phyloP scores from a whole-genome alignment of 2,329 filamentous ascomycete species.

The Neopestalotiopsis sp. region DNA sequence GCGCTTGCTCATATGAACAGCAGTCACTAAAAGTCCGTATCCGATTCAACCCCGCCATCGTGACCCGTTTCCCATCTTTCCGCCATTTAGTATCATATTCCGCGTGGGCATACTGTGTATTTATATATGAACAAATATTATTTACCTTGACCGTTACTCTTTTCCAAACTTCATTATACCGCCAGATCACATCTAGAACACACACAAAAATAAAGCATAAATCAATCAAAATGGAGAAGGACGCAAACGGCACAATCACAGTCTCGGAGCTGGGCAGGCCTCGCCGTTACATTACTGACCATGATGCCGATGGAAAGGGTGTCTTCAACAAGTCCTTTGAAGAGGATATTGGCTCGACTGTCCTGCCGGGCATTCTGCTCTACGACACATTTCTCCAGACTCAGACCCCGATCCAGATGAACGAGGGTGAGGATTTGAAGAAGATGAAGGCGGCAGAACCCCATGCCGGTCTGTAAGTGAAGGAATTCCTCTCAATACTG shows the following conservation, averaged over 20 bases:
- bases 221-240: not conserved
- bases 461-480: not conserved
- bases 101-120: not conserved
- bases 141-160: too few species aligned
- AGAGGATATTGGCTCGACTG: constrained; percentile 6
- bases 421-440: not conserved
- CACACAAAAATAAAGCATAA: not conserved
- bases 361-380: not conserved
- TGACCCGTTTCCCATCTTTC: not conserved
- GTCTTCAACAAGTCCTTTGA: constrained; percentile 6
- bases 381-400: not conserved
- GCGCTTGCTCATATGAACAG: not conserved
- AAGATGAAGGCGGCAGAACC: not conserved
- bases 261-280: constrained; percentile 13
- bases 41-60: not conserved
- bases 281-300: constrained; percentile 10
- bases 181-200: not conserved
- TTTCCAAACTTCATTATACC: too few species aligned
- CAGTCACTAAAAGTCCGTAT: not conserved
- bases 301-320: constrained; percentile 5
- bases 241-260: not conserved
- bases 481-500: too few species aligned
- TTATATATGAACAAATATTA: too few species aligned
- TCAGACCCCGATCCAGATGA: constrained; percentile 9
- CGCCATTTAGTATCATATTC: not conserved